Conservation (phyloP, 768 basidiomycete species). For the Kwoniella botswanensis region DNA sequence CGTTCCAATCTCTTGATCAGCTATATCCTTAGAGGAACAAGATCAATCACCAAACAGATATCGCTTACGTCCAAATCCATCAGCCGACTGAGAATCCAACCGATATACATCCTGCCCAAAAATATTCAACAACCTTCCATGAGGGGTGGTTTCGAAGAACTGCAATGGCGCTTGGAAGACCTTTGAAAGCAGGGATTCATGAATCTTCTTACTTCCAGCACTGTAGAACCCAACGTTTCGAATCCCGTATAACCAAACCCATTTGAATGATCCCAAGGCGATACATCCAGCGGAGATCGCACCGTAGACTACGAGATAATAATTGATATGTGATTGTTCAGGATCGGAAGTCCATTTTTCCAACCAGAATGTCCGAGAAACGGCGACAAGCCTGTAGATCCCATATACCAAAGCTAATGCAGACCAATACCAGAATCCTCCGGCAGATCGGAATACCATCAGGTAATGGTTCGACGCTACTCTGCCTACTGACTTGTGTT, state of each 20-base stretch:
- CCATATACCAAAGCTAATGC: slow-evolving; percentile 37
- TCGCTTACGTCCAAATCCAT: slow-evolving; percentile 46
- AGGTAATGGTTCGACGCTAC: slow-evolving; percentile 40
- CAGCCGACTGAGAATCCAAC: slow-evolving; percentile 43
- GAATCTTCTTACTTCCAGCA: slow-evolving; percentile 35
- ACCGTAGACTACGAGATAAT: slow-evolving; percentile 42
- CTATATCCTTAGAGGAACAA: not conserved
- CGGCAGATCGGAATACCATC: slow-evolving; percentile 44
- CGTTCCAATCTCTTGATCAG: not conserved
- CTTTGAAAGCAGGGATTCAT: slow-evolving; percentile 33
- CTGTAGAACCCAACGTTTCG: slow-evolving; percentile 45
- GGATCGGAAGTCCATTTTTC: slow-evolving; percentile 49
- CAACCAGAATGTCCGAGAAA: slow-evolving; percentile 35
- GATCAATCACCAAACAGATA: not conserved
- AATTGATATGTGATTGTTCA: slow-evolving; percentile 30
- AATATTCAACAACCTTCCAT: slow-evolving; percentile 51
- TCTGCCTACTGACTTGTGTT: slow-evolving; percentile 36
- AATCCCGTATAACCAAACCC: slow-evolving; percentile 56
- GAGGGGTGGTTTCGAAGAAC: slow-evolving; percentile 51
- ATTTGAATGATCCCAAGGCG: slow-evolving; percentile 31
- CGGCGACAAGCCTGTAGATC: slow-evolving; percentile 27
- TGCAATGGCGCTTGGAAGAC: slow-evolving; percentile 42
- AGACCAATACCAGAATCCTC: slow-evolving; percentile 49
- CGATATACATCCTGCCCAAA: slow-evolving; percentile 47
- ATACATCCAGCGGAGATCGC: slow-evolving; percentile 18